Percentiles rank a stretch among this genome's conserved stretches.
These are phyloP conservation scores for Diplodia mutila DNA, from an alignment of 2,329 filamentous ascomycete genomes.

Conservation along the genomic window DNA sequence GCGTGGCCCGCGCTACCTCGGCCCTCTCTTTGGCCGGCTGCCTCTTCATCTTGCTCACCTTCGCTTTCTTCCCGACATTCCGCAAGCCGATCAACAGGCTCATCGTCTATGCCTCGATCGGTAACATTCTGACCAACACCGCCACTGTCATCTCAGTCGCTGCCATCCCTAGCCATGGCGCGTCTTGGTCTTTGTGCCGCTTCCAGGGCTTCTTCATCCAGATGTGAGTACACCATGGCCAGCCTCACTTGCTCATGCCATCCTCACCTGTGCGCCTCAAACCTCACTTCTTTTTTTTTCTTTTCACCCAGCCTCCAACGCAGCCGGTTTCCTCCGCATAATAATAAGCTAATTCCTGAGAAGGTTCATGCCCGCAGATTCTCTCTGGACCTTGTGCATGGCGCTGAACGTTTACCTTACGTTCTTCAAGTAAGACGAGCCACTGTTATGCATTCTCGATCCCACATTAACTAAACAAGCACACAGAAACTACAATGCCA, in stretches of 20 bases:
- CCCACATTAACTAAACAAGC: not conserved
- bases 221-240: slow-evolving; percentile 61
- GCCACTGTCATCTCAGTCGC: slow-evolving; percentile 73
- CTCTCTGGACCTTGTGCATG: slow-evolving; percentile 80
- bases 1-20: slow-evolving; percentile 70
- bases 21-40: slow-evolving; percentile 72
- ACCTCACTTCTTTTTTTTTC: not conserved
- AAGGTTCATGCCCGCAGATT: slow-evolving; percentile 79
- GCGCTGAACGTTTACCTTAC: slow-evolving; percentile 82
- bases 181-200: slow-evolving; percentile 67
- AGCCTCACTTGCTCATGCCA: not conserved
- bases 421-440: slow-evolving; percentile 60
- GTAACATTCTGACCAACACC: slow-evolving; percentile 77
- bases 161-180: slow-evolving; percentile 52
- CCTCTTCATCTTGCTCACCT: slow-evolving; percentile 72
- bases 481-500: slow-evolving; percentile 63
- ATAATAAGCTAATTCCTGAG: slow-evolving; percentile 29
- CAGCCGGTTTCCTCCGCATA: not conserved
- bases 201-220: slow-evolving; percentile 81
- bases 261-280: not conserved
- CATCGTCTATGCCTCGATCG: slow-evolving; percentile 81
- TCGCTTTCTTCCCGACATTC: slow-evolving; percentile 68
- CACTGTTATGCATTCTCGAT: not conserved
- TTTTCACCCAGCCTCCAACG: not conserved
- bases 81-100: slow-evolving; percentile 87